These are phyloP conservation scores for Eimeria tenella DNA, from an alignment of 169 alveolate species.

Conservation along the genomic window DNA sequence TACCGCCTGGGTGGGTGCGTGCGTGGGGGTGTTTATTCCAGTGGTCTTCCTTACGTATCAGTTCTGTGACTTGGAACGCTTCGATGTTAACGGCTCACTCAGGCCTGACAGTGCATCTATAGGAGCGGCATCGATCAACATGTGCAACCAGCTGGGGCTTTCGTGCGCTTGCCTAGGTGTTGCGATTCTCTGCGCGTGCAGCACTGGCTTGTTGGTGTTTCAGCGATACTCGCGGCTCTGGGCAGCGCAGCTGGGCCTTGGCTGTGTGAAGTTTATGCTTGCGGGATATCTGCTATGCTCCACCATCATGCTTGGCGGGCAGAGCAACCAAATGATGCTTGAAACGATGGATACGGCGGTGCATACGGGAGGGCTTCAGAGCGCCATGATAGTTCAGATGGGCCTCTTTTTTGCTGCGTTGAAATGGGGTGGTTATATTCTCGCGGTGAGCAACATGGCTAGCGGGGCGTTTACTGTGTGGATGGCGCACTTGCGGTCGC, in stretches of 20 bases:
- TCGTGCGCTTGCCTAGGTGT: slow-evolving; percentile 20
- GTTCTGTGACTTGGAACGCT: slow-evolving; percentile 27
- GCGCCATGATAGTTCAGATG: slow-evolving; percentile 31
- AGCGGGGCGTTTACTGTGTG: slow-evolving; percentile 50
- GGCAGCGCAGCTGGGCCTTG: slow-evolving; percentile 47
- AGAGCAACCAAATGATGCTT: slow-evolving; percentile 60
- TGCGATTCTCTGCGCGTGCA: slow-evolving; percentile 46
- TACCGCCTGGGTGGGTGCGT: slow-evolving; percentile 58
- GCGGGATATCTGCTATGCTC: slow-evolving; percentile 54
- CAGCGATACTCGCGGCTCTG: slow-evolving; percentile 65
- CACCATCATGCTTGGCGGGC: slow-evolving; percentile 44
- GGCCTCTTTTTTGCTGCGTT: slow-evolving; percentile 50
- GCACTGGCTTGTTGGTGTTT: slow-evolving; percentile 38
- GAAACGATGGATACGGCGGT: slow-evolving; percentile 26
- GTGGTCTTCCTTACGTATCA: slow-evolving; percentile 45
- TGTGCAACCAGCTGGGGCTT: slow-evolving; percentile 51
- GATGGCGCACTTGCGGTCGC: slow-evolving; percentile 38
- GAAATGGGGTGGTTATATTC: slow-evolving; percentile 48
- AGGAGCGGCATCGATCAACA: slow-evolving; percentile 29
- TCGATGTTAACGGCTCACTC: slow-evolving; percentile 28
- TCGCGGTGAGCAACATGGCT: slow-evolving; percentile 20
- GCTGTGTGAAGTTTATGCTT: slow-evolving; percentile 34
- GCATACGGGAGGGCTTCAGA: slow-evolving; percentile 22
- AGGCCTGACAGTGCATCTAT: slow-evolving; percentile 25
- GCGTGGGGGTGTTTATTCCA: slow-evolving; percentile 61